Base-by-base conservation (phyloP, 768 basidiomycete genomes). In the Tephrocybe sp. region DNA sequence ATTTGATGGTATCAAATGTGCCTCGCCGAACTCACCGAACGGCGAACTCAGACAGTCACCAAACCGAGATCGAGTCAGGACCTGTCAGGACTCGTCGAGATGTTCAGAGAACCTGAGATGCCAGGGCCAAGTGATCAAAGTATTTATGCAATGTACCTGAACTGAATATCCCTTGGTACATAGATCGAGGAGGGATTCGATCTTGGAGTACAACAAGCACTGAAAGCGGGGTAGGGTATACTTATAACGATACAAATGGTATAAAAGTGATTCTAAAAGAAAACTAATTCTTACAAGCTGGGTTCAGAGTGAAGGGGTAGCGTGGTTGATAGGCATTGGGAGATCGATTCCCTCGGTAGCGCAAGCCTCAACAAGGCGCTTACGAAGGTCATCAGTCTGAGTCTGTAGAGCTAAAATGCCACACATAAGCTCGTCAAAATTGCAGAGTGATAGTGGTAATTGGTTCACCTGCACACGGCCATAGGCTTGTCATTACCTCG, bases 401-500 rank as follows among this genome's bases (percentile, higher is more conserved):
- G 63, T 63, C 61, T 77, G 76, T 23, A 81, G 72, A 32, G 68
- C 82, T 83, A 46, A 23, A 55, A n/a, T n/a, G 49, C 49, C 10
- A 14, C 21, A 45, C 32, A 25, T 41, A 15, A 43, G 23, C 21
- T 20, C n/a, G 10, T 45, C 25, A 37, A 9, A 15, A 51, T 37
- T 40, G 8, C 50, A 53, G 33, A 15, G 3, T 5, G 32, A 9
- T 32, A 4, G 15, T 5, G 18, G 6, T 33, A 36, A n/a, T 46
- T 45, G 24, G 67, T 73, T 48, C 60, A 79, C 78, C 56, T 9
- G 68, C 62, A 59, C 76, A 77, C 4, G 85, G 86, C 88, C 89
- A 91, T 25, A 90, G 70, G 20, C 73, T 74, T 57, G 85, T 86
- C 64, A 89, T 73, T 14, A 81, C 78, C 48, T 90, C 88, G 30